These are phyloP conservation scores for Coniferiporia sulphurascens DNA, from an alignment of 1,284 basidiomycete genomes.

Conservation along the genomic window DNA sequence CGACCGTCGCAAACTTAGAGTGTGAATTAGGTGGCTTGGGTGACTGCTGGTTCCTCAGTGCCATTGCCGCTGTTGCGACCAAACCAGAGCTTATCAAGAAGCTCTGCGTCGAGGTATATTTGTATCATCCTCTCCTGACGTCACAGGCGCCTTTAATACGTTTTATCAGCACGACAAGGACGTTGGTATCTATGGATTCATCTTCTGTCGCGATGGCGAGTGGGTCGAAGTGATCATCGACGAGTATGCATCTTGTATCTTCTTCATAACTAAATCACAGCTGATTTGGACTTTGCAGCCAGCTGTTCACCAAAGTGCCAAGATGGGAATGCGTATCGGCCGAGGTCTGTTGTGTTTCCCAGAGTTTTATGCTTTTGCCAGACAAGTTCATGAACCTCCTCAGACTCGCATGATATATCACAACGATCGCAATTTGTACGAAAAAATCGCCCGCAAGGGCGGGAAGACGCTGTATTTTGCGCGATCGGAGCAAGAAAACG, in stretches of 20 bases:
- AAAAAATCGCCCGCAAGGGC: conserved; percentile 40
- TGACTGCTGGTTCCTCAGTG: conserved; percentile 49
- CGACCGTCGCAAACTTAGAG: not conserved
- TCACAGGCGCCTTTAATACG: not conserved
- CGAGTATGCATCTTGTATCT: conserved; percentile 33
- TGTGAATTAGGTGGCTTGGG: conserved; percentile 25
- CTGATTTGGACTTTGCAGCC: conserved; percentile 23
- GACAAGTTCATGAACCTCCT: not conserved
- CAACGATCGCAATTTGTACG: conserved; percentile 41
- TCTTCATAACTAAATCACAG: not conserved
- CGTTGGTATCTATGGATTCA: conserved; percentile 51
- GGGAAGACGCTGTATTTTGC: conserved; percentile 48
- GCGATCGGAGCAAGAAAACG: conserved; percentile 38
- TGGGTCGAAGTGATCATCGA: conserved; percentile 41
- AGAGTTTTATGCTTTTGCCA: not conserved
- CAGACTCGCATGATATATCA: conserved; percentile 39
- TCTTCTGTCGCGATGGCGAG: conserved; percentile 43
- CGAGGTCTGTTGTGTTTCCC: not conserved
- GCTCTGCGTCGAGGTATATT: conserved; percentile 43
- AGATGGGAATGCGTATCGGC: conserved; percentile 44
- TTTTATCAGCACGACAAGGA: conserved; percentile 38
- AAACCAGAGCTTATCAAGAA: conserved; percentile 40
- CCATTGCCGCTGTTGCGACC: conserved; percentile 38
- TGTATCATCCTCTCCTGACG: not conserved
- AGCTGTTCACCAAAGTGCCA: conserved; percentile 41